Evolutionary conservation across 441 rosid species (phyloP).

Genomic region (Hura crepitans): DNA sequence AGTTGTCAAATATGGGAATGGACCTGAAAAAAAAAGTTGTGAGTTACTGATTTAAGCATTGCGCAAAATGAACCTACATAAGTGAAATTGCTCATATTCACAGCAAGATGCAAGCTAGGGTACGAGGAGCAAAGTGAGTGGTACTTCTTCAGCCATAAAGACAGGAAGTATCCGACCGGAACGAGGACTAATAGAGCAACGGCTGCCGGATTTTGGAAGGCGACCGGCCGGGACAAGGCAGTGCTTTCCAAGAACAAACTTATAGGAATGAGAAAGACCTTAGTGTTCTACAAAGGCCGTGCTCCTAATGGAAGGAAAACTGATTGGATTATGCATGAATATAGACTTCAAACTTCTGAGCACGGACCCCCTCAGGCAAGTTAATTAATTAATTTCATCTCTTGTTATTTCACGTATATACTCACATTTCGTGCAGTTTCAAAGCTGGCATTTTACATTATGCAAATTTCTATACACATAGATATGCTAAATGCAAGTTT

Average conservation of each 20-base stretch:
- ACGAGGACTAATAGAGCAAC: conserved; percentile 88
- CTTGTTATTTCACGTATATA: no score
- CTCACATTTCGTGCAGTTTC: no score
- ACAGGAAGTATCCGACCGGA: conserved; percentile 89
- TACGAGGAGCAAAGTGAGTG: conserved; percentile 77
- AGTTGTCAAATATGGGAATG: background rate
- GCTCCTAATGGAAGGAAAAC: conserved; percentile 86
- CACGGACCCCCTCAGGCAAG: conserved; percentile 69
- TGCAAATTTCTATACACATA: no score
- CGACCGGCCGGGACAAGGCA: conserved; percentile 88
- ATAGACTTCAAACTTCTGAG: conserved; percentile 71
- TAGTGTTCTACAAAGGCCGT: conserved; percentile 84
- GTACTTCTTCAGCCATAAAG: conserved; percentile 95
- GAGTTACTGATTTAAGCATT: no score
- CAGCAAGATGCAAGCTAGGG: conserved; percentile 74
- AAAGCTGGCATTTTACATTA: no score
- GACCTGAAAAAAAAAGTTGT: background rate
- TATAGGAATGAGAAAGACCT: conserved; percentile 91
- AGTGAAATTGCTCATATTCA: background rate
- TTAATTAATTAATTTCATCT: background rate
- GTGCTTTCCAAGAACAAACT: conserved; percentile 64
- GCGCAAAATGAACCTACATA: no score
- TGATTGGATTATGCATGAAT: conserved; percentile 96
- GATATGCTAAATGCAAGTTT: no score
- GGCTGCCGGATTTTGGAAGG: conserved; percentile 93